Percentiles rank a stretch among this genome's conserved stretches.
These are phyloP conservation scores for Salmacisia buchloeana DNA, from an alignment of 1,284 basidiomycete genomes.

Conservation along the genomic window DNA sequence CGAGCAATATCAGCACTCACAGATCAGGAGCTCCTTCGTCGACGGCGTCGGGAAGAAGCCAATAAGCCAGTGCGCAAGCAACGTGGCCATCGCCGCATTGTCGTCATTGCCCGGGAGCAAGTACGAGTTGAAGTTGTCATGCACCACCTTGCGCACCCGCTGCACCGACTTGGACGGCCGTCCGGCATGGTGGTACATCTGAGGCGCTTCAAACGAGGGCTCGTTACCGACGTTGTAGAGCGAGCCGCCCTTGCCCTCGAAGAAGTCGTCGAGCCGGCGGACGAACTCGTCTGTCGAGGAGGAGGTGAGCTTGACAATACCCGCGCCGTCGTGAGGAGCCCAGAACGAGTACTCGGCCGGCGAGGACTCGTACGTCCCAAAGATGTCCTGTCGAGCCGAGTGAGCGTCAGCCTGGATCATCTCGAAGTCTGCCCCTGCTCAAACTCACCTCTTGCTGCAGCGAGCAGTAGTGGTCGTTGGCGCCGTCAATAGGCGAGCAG, in stretches of 20 bases:
- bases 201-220: constrained; percentile 35
- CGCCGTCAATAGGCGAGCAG: constrained; percentile 32
- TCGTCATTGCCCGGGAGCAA: constrained; percentile 56
- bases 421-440: too few species aligned
- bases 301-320: constrained; percentile 27
- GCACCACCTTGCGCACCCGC: constrained; percentile 26
- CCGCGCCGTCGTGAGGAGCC: constrained; percentile 35
- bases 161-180: constrained; percentile 24
- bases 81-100: constrained; percentile 65
- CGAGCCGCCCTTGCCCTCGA: constrained; percentile 18
- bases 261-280: constrained; percentile 36
- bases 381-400: too few species aligned
- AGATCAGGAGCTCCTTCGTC: constrained; percentile 32
- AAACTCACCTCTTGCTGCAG: constrained; percentile 36
- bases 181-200: constrained; percentile 29
- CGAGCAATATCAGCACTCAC: not conserved
- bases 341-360: constrained; percentile 40
- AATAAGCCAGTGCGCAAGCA: constrained; percentile 60
- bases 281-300: constrained; percentile 25
- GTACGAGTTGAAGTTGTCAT: constrained; percentile 29
- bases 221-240: constrained; percentile 39
- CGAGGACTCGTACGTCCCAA: constrained; percentile 32
- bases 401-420: too few species aligned
- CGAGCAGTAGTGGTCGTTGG: constrained; percentile 24
- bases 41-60: constrained; percentile 61